Evolutionary conservation across 2,329 filamentous ascomycete genomes (phyloP).

Genomic region (Aotearoamyces nothofagi): DNA sequence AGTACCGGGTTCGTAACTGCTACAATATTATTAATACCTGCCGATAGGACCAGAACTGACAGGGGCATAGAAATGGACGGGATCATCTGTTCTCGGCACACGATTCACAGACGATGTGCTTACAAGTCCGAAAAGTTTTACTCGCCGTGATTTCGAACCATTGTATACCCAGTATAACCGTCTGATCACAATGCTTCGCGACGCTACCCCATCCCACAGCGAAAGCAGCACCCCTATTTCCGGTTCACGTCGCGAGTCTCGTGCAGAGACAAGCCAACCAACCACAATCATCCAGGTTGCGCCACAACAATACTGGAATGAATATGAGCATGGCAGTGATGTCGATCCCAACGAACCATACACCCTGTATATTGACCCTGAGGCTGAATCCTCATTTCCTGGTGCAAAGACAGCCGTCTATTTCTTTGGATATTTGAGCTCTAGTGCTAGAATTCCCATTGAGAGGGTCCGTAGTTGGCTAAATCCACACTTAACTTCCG

Average conservation of each 20-base stretch:
- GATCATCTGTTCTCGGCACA: constrained; percentile 45
- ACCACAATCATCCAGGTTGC: constrained; percentile 2
- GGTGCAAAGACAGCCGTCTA: constrained; percentile 35
- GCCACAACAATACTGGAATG: constrained; percentile 55
- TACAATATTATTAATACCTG: background rate
- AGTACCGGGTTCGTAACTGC: constrained; percentile 45
- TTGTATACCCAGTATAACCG: constrained; percentile 35
- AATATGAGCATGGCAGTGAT: constrained; percentile 73
- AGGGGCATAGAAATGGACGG: constrained; percentile 60
- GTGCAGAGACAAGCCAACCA: constrained; percentile 5
- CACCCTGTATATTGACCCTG: constrained; percentile 60
- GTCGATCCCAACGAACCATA: constrained; percentile 45
- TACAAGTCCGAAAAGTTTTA: constrained; percentile 54
- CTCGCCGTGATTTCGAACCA: constrained; percentile 44
- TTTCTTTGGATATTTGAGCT: constrained; percentile 33
- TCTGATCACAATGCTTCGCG: constrained; percentile 30
- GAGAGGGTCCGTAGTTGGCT: constrained; percentile 38
- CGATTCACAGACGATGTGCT: constrained; percentile 55
- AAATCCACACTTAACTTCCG: constrained; percentile 13
- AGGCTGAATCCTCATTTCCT: constrained; percentile 41
- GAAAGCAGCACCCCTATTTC: background rate
- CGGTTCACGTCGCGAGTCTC: constrained; percentile 9
- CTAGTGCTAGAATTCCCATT: constrained; percentile 25
- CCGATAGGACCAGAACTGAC: constrained; percentile 3
- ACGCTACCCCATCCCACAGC: constrained; percentile 15